These are phyloP conservation scores for Flaveria robusta DNA, from an alignment of 129 eudicot species.

Conservation along the genomic window DNA sequence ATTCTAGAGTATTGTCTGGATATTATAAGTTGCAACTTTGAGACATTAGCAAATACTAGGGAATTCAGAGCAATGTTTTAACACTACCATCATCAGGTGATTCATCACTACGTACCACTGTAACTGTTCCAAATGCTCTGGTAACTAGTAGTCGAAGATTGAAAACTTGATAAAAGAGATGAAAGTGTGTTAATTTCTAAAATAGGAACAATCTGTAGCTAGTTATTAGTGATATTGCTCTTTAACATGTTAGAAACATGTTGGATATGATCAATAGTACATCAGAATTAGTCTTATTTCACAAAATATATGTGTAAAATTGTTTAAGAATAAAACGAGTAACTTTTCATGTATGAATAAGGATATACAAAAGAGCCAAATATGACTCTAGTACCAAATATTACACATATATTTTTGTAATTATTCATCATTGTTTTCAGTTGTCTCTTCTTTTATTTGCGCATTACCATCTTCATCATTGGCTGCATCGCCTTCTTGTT, in stretches of 20 bases:
- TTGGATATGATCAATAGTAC: not conserved
- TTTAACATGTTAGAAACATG: not conserved
- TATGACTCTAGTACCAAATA: constrained; percentile 24
- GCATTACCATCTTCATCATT: constrained; percentile 25
- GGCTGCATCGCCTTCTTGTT: constrained; percentile 14
- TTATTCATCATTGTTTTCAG: constrained; percentile 23
- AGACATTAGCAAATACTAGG: too few species aligned
- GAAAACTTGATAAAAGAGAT: not conserved
- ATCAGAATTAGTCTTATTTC: constrained; percentile 6
- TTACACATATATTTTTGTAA: constrained; percentile 1
- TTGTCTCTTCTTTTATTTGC: constrained; percentile 23
- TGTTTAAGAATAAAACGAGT: constrained; percentile 16
- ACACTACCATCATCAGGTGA: too few species aligned
- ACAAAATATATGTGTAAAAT: not conserved
- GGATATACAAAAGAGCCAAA: not conserved
- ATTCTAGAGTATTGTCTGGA: too few species aligned
- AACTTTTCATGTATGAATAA: constrained; percentile 21
- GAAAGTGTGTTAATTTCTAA: too few species aligned
- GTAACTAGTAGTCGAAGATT: too few species aligned
- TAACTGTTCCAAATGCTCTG: too few species aligned
- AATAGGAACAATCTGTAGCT: not conserved
- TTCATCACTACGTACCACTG: too few species aligned
- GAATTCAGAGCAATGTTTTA: too few species aligned
- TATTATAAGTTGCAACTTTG: too few species aligned
- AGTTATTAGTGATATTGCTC: not conserved